Base-by-base conservation (phyloP, 2,329 filamentous ascomycete genomes). In the Botrytis hyacinthi region DNA sequence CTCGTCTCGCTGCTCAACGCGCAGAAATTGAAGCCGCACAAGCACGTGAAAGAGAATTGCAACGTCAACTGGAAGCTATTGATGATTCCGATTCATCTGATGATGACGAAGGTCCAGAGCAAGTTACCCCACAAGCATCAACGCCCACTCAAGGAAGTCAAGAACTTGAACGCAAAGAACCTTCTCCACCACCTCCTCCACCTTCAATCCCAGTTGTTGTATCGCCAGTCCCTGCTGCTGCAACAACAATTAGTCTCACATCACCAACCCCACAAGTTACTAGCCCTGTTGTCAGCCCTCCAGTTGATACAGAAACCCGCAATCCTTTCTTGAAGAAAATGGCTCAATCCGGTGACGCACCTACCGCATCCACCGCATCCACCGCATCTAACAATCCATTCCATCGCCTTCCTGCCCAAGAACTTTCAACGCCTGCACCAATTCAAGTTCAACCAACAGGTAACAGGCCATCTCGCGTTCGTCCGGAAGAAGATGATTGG, bases 311-410 rank as follows among this genome's bases (percentile, higher is more conserved):
- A 2, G 93, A 97, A 83, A 97, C 94, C 79, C 95, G 93, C 82
- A 98, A 98, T 81, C 96, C 96, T 4, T 99, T 97, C 85, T 94
- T 95, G 85, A 93, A 92, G 83, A 96, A 95, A 84, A 90, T 97
- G 86, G 91, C 90, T 68, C 92, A 95, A 81, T 85, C 89, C 77
- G 82, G 80, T 84, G 76, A 73, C 5, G 60, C 79, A 77, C 83
- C 88, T 48, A 87, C 91, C 18, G 65, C 79, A 77, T 83, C 88
- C 48, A 87, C 91, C 18, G 65, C 79, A 77, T 83, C 88, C 48
- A 87, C 91, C 65, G 87, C 88, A 37, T 95, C 93, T n/a, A 98
- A 93, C 16, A 99, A 99, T 81, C 96, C 96, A 7, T 99, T 98
- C 90, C 93, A 97, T 82, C 92, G 94, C 73, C 89, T 97, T 81